phyloP scores from a whole-genome alignment of 1,139 yeast species.

The Kluyveromyces sp. region DNA sequence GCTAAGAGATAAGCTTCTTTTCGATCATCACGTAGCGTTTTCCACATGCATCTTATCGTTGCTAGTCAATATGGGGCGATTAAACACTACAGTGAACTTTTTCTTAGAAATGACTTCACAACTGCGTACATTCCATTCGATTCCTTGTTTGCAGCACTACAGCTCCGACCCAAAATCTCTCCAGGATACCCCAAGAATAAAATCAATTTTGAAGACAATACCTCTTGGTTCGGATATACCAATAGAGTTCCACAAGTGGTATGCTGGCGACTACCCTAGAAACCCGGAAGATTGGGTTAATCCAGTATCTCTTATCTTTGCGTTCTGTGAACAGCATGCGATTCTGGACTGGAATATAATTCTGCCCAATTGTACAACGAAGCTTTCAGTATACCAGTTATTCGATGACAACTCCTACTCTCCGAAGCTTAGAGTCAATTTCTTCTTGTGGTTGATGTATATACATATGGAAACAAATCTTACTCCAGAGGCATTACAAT shows the following conservation, averaged over 20 bases:
- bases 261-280: conserved; percentile 23
- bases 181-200: conserved; percentile 91
- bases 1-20: conserved; percentile 65
- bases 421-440: conserved; percentile 59
- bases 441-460: conserved; percentile 80
- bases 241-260: conserved; percentile 44
- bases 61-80: conserved; percentile 83
- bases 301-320: conserved; percentile 67
- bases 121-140: conserved; percentile 84
- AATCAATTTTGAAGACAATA: conserved; percentile 74
- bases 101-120: conserved; percentile 97
- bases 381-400: conserved; percentile 49
- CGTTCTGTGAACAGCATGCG: conserved; percentile 59
- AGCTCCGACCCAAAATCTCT: conserved; percentile 61
- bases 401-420: conserved; percentile 46
- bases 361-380: conserved; percentile 21
- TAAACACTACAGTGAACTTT: conserved; percentile 92
- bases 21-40: conserved; percentile 55
- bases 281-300: conserved; percentile 44
- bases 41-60: conserved; percentile 79
- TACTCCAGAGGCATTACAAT: conserved; percentile 42
- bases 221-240: conserved; percentile 40
- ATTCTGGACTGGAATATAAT: conserved; percentile 40
- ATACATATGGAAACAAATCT: conserved; percentile 70
- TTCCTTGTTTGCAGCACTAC: conserved; percentile 78